Conservation (phyloP, 2,329 filamentous ascomycete genomes). For the Alternaria gansuensis region DNA sequence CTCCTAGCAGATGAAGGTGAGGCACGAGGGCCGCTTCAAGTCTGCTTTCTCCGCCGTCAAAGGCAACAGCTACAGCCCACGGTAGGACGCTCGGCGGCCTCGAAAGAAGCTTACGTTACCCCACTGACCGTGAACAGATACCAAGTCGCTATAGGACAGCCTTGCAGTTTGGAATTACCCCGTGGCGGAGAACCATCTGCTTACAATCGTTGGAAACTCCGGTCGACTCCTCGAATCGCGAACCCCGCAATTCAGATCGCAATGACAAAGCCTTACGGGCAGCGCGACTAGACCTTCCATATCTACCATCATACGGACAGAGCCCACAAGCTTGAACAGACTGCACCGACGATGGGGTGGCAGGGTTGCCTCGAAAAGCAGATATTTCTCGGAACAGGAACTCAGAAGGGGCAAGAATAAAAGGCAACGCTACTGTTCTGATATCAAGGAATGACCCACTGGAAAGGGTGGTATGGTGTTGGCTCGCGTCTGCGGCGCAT, state of each 20-base stretch:
- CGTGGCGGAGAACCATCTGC: neutral
- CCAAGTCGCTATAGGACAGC: neutral
- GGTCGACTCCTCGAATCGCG: neutral
- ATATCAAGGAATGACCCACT: neutral
- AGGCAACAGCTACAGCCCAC: neutral
- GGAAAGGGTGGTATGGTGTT: neutral
- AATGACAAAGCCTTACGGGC: neutral
- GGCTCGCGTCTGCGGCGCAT: neutral
- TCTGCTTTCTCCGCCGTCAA: neutral
- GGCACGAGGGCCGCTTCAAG: neutral
- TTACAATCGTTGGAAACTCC: neutral
- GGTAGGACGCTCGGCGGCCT: neutral
- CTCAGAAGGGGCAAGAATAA: neutral
- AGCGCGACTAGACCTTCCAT: neutral
- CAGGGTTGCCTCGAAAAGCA: neutral
- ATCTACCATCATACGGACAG: neutral
- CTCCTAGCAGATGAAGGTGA: neutral
- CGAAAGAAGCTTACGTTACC: neutral
- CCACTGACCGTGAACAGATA: neutral
- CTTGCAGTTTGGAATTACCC: constrained; percentile 1
- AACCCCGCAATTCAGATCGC: neutral
- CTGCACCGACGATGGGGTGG: neutral
- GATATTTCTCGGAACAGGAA: neutral
- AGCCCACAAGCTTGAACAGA: neutral
- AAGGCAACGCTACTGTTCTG: no score